These are phyloP conservation scores for Epichloe aotearoae DNA, from an alignment of 2,329 filamentous ascomycete genomes.

Conservation along the genomic window DNA sequence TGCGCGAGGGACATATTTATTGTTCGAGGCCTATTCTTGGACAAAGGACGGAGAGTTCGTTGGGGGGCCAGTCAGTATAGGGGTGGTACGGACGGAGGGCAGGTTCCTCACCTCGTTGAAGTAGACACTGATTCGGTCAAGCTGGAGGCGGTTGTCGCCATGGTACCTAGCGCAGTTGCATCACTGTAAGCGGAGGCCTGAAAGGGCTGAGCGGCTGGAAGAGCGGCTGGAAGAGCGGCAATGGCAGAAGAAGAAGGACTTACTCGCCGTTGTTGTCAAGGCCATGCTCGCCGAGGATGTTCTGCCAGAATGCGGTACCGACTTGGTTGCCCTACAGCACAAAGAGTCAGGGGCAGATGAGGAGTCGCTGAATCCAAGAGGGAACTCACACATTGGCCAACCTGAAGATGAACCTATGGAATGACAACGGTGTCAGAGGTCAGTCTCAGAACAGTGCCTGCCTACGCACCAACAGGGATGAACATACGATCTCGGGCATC, in stretches of 20 bases:
- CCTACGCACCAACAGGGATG: not conserved
- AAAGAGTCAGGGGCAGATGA: constrained; percentile 4
- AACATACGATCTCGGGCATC: constrained; percentile 8
- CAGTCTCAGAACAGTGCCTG: not conserved
- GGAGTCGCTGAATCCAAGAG: not conserved
- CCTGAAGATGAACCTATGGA: constrained; percentile 92
- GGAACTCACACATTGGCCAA: constrained; percentile 83
- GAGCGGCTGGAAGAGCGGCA: not conserved
- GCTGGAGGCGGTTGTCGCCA: constrained; percentile 92
- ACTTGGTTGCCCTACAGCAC: constrained; percentile 91
- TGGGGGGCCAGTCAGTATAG: not conserved
- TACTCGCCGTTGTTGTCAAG: constrained; percentile 83
- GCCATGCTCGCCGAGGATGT: constrained; percentile 80
- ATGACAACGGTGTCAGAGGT: constrained; percentile 35
- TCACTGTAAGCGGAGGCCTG: not conserved
- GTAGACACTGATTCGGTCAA: constrained; percentile 99
- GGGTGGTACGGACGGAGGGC: constrained; percentile 1
- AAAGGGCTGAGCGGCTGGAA: not conserved
- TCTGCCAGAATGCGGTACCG: constrained; percentile 98
- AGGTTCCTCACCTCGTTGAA: constrained; percentile 56
- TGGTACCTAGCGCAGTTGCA: constrained; percentile 50
- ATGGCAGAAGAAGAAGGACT: not conserved
- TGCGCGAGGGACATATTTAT: constrained; percentile 98
- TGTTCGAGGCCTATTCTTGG: constrained; percentile 62
- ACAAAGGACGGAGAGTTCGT: not conserved